A percentile compares a stretch with the other conserved stretches of the same genome.
Conservation (phyloP, 2,329 filamentous ascomycete genomes). For the Pezizomycotina sp. region DNA sequence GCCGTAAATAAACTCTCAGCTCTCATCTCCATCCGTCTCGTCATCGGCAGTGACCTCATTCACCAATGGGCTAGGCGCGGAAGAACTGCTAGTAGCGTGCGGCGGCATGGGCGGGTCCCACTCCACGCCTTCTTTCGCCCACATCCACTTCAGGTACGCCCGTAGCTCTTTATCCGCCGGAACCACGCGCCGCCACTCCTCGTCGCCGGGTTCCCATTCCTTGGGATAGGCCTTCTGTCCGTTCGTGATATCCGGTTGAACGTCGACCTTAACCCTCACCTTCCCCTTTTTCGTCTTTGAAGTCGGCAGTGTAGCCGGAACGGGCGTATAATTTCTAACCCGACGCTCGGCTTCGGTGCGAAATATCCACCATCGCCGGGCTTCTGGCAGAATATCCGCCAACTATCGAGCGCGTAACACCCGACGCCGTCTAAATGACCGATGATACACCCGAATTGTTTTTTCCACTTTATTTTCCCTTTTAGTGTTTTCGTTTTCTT, state of each 20-base stretch:
- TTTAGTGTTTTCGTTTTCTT: too few relatives aligned
- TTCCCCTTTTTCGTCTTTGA: slow-evolving; percentile 11
- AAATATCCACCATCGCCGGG: slow-evolving; percentile 14
- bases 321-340: too few relatives aligned
- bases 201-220: slow-evolving; percentile 12
- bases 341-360: too few relatives aligned
- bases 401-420: slow-evolving; percentile 17
- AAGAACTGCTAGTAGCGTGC: too few relatives aligned
- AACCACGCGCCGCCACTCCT: slow-evolving; percentile 17
- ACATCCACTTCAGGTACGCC: slow-evolving; percentile 17
- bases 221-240: slow-evolving; percentile 5
- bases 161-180: slow-evolving; percentile 16
- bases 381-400: slow-evolving; percentile 18
- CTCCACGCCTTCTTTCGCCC: slow-evolving; percentile 14
- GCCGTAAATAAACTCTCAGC: too few relatives aligned
- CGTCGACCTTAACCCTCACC: background rate
- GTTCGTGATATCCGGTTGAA: slow-evolving; percentile 1
- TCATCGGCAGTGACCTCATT: too few relatives aligned
- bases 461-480: too few relatives aligned
- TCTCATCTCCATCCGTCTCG: too few relatives aligned
- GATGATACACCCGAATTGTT: slow-evolving; percentile 17
- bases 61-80: too few relatives aligned
- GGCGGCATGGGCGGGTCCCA: too few relatives aligned
- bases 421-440: slow-evolving; percentile 13
- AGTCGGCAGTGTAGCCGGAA: too few relatives aligned